Conservation (phyloP, 495 filamentous ascomycete genomes). For the Penicillium tannophilum region DNA sequence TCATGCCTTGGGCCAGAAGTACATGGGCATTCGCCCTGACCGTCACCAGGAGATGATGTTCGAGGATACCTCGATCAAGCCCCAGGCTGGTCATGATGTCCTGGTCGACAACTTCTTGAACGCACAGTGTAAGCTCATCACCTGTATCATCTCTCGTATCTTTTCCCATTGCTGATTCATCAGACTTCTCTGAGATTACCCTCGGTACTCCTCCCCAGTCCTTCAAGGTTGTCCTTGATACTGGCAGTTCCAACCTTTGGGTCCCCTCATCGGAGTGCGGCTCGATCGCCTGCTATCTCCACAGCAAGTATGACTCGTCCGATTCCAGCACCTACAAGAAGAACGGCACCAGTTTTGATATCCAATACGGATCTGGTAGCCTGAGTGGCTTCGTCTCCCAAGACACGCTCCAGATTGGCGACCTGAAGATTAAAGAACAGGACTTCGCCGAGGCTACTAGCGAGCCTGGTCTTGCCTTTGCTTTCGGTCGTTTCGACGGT, state of each 20-base stretch:
- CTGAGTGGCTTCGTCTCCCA: constrained; percentile 92
- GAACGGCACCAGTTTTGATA: constrained; percentile 91
- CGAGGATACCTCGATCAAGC: constrained; percentile 68
- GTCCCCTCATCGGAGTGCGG: constrained; percentile 88
- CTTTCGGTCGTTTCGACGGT: constrained; percentile 97
- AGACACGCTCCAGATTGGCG: constrained; percentile 84
- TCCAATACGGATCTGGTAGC: constrained; percentile 93
- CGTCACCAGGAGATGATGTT: constrained; percentile 74
- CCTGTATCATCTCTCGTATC: neutral
- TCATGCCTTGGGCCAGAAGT: constrained; percentile 73
- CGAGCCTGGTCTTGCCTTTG: constrained; percentile 96
- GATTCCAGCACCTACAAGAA: constrained; percentile 88
- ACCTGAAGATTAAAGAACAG: constrained; percentile 82
- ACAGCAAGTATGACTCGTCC: constrained; percentile 93
- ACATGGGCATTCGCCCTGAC: constrained; percentile 82
- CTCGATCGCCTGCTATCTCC: constrained; percentile 98
- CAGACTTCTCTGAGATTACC: constrained; percentile 95
- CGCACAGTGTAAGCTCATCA: constrained; percentile 79
- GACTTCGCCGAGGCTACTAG: constrained; percentile 93
- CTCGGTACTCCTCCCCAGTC: constrained; percentile 89
- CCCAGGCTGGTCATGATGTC: constrained; percentile 73
- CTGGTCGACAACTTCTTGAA: constrained; percentile 98
- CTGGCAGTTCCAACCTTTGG: constrained; percentile 99
- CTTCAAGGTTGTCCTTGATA: constrained; percentile 99
- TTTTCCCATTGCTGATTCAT: neutral